Base-by-base conservation (phyloP, 495 filamentous ascomycete genomes). In the Podospora bellae-mahoneyi region DNA sequence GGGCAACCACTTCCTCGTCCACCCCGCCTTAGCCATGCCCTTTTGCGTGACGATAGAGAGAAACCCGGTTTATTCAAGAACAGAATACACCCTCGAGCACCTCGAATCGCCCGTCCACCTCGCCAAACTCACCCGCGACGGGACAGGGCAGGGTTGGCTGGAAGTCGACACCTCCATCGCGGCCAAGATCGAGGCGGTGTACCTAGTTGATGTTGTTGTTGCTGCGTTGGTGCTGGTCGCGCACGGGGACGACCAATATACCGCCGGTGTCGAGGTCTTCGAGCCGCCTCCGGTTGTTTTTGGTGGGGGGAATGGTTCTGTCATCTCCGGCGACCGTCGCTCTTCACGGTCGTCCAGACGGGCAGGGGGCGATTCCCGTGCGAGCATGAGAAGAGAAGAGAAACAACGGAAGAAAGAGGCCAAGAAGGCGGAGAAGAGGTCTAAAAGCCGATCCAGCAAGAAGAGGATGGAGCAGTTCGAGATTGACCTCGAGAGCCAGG, bases 161-260 rank as follows among this genome's bases (percentile, higher is more conserved):
- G 83, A 86, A 69, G 74, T 86, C 15, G 84, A 86, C 69, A 86
- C 85, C 15, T 74, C 75, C 3, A 79, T 85, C 13, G 84, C 84
- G 6, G 73, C 77, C 26, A 80, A 79, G 66, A 74, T 85, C 60
- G 83, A 86, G 28, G 88, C 87, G 54, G 83, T 91, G 54, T 93
- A 92, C 72, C 81, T 91, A 4, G 84, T 93, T n/a, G 91, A 94
- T 75, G 90, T 92, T 0, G 83, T 86, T 2, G 83, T 91, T 9
- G 84, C 87, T 3, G 89, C 91, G 0, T 79, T 93, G 16, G 74
- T 93, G 39, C 81, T 91, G 15, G 90, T 94, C 23, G 90, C 90
- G 0, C 81, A 87, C 65, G 79, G 85, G 0, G 89, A 92, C 69
- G 84, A 86, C 69, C 79, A 78, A 72, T 79, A 75, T 58, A 69